These are phyloP conservation scores for Backusella liffmaniae DNA, from an alignment of 192 early-diverging fungal species.

Conservation along the genomic window DNA sequence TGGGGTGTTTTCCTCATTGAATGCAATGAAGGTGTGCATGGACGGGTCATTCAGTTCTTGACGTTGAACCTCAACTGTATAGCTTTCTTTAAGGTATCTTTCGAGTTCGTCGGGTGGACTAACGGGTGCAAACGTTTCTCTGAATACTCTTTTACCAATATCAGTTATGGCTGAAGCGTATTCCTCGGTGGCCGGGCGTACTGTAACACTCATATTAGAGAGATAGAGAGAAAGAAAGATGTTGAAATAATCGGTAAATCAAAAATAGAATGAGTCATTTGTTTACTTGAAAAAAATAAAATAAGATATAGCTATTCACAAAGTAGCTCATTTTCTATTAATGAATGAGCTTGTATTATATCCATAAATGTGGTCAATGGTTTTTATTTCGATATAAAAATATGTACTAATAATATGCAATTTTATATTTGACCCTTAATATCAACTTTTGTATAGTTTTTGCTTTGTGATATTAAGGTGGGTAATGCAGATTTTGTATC, in stretches of 20 bases:
- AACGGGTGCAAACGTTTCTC: not conserved
- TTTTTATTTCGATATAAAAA: too few species aligned
- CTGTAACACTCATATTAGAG: too few species aligned
- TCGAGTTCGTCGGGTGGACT: not conserved
- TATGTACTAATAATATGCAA: not conserved
- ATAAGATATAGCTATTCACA: too few species aligned
- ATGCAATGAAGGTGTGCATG: not conserved
- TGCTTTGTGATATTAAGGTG: slow-evolving; percentile 46
- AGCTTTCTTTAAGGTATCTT: not conserved
- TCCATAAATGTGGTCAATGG: too few species aligned
- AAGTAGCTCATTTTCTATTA: too few species aligned
- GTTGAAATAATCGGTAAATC: too few species aligned
- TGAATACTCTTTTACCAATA: not conserved
- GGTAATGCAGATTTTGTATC: slow-evolving; percentile 63
- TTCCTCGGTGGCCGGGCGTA: not conserved
- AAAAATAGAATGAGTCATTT: too few species aligned
- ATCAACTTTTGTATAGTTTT: slow-evolving; percentile 64
- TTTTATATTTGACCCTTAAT: slow-evolving; percentile 73
- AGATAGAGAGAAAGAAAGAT: too few species aligned
- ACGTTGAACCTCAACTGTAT: not conserved
- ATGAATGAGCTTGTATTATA: too few species aligned
- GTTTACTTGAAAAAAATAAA: too few species aligned
- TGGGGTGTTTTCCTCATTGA: not conserved
- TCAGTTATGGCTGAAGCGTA: not conserved
- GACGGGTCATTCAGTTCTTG: not conserved